A percentile compares a stretch with the other conserved stretches of the same genome.
phyloP scores from a whole-genome alignment of 2,329 filamentous ascomycete species.

The Acephala macrosclerotiorum region DNA sequence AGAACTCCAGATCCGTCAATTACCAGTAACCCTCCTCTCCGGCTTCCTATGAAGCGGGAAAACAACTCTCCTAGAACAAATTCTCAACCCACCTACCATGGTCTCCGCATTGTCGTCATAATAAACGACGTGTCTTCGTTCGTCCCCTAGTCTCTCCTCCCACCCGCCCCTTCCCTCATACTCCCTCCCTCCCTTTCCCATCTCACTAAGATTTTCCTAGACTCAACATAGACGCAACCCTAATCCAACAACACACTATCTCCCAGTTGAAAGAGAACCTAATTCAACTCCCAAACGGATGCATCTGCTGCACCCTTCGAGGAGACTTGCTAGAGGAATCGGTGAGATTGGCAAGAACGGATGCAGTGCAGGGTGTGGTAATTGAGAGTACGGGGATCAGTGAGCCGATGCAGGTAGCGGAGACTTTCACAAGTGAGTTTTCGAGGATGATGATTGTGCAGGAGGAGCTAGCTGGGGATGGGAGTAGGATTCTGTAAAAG shows the following conservation, averaged over 20 bases:
- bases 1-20: not conserved
- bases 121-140: constrained; percentile 75
- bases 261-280: constrained; percentile 69
- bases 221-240: constrained; percentile 70
- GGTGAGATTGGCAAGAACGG: constrained; percentile 66
- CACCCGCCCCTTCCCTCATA: too few relatives aligned
- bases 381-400: constrained; percentile 78
- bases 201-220: constrained; percentile 42
- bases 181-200: not conserved
- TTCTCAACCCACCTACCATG: constrained; percentile 69
- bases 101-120: constrained; percentile 73
- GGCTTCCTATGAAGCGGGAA: constrained; percentile 56
- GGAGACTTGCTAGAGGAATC: constrained; percentile 76
- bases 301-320: constrained; percentile 78
- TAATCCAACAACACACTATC: constrained; percentile 64
- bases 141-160: constrained; percentile 35
- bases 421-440: constrained; percentile 70
- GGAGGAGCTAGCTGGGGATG: constrained; percentile 10
- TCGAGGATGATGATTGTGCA: constrained; percentile 27
- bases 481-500: constrained; percentile 22
- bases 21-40: constrained; percentile 2
- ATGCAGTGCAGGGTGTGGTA: constrained; percentile 73
- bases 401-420: constrained; percentile 76
- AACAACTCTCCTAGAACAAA: constrained; percentile 73
- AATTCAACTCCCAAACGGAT: constrained; percentile 74